These are phyloP conservation scores for Coemansia sp. DNA, from an alignment of 192 early-diverging fungal species.

Conservation along the genomic window DNA sequence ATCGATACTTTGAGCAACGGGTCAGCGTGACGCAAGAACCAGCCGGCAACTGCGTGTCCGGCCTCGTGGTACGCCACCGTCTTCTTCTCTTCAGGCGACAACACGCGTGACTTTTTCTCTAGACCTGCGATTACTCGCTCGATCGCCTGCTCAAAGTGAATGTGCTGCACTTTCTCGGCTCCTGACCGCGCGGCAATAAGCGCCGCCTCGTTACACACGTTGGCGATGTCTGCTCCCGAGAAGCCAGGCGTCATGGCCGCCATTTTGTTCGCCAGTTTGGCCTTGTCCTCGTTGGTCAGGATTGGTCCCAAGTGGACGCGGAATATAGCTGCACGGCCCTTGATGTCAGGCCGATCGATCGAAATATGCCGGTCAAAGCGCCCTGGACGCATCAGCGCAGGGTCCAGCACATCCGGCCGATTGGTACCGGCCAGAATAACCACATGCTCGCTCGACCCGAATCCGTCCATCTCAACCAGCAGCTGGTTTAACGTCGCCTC, in stretches of 20 bases:
- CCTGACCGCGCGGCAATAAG: slow-evolving; percentile 90
- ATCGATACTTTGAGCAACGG: slow-evolving; percentile 98
- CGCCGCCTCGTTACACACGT: slow-evolving; percentile 99
- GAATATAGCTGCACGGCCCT: slow-evolving; percentile 94
- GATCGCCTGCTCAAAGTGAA: slow-evolving; percentile 96
- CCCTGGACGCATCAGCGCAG: slow-evolving; percentile 94
- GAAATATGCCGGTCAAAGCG: slow-evolving; percentile 98
- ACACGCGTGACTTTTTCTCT: slow-evolving; percentile 94
- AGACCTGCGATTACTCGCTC: slow-evolving; percentile 98
- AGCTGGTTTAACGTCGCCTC: slow-evolving; percentile 97
- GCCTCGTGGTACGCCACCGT: slow-evolving; percentile 99
- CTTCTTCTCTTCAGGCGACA: slow-evolving; percentile 97
- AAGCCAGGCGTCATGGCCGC: slow-evolving; percentile 97
- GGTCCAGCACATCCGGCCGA: slow-evolving; percentile 93
- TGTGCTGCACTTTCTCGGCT: slow-evolving; percentile 74
- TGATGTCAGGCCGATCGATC: slow-evolving; percentile 96
- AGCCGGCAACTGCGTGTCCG: slow-evolving; percentile 97
- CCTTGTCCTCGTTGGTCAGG: slow-evolving; percentile 81
- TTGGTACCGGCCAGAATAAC: slow-evolving; percentile 98
- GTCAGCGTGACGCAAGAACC: slow-evolving; percentile 95
- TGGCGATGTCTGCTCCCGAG: slow-evolving; percentile 95
- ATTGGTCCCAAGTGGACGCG: slow-evolving; percentile 93
- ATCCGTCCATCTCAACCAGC: slow-evolving; percentile 99
- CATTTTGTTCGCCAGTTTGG: slow-evolving; percentile 77
- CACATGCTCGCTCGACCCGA: slow-evolving; percentile 65